A percentile compares a stretch with the other conserved stretches of the same genome.
These are phyloP conservation scores for Trichocladium antarcticum DNA, from an alignment of 495 filamentous ascomycete species.

Conservation along the genomic window DNA sequence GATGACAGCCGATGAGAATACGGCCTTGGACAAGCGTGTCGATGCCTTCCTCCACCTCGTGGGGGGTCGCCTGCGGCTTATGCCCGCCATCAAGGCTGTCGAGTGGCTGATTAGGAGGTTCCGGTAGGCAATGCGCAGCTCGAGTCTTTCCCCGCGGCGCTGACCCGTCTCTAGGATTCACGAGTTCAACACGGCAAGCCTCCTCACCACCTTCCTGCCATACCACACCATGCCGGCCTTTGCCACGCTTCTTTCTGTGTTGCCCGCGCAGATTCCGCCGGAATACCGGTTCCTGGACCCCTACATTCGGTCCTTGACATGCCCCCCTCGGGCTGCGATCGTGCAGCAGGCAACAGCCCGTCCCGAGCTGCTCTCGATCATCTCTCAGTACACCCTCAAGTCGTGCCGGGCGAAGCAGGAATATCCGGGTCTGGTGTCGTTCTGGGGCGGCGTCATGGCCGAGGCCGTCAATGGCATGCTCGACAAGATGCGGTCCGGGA, in stretches of 20 bases:
- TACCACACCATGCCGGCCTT: conserved; percentile 80
- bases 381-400: conserved; percentile 65
- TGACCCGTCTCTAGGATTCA: conserved; percentile 56
- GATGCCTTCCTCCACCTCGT: conserved; percentile 72
- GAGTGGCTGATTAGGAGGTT: conserved; percentile 94
- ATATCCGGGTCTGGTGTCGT: conserved; percentile 64
- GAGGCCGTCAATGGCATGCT: conserved; percentile 73
- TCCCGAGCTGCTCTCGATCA: conserved; percentile 50
- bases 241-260: conserved; percentile 65
- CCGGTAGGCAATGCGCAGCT: conserved; percentile 43
- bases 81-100: conserved; percentile 75
- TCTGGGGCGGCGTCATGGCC: conserved; percentile 76
- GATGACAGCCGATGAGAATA: conserved; percentile 71
- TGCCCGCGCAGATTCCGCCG: conserved; percentile 58
- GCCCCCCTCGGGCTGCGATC: conserved; percentile 66
- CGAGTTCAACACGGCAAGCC: conserved; percentile 69
- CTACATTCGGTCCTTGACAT: conserved; percentile 61
- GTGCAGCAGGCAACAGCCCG: conserved; percentile 70
- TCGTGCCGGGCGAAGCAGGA: conserved; percentile 56
- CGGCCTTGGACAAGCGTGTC: conserved; percentile 62
- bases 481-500: conserved; percentile 60
- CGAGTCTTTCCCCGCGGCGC: conserved; percentile 5
- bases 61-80: conserved; percentile 63
- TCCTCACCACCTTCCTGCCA: conserved; percentile 83
- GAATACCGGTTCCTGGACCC: conserved; percentile 78